Conservation (phyloP, 257 asterid species). For the Marsdenia floribunda region DNA sequence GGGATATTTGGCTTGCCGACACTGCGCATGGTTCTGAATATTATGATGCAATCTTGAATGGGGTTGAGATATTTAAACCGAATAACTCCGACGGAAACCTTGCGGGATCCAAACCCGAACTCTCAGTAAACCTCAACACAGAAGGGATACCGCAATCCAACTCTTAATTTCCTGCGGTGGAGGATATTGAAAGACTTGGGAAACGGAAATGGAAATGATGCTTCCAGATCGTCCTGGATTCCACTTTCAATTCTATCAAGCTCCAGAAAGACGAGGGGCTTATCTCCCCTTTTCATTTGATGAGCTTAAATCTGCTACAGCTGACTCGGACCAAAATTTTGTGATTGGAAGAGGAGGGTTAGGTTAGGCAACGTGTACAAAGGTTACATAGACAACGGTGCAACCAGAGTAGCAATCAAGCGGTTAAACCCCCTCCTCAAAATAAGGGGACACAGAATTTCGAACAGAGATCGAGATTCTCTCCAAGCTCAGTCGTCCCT, state of each 20-base stretch:
- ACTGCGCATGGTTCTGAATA: neutral
- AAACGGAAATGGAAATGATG: neutral
- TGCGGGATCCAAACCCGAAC: slow-evolving; percentile 42
- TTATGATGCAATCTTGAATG: slow-evolving; percentile 39
- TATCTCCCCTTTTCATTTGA: slow-evolving; percentile 36
- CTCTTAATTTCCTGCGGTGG: slow-evolving; percentile 23
- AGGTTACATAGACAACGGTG: neutral
- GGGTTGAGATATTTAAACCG: slow-evolving; percentile 55
- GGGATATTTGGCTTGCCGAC: slow-evolving; percentile 23
- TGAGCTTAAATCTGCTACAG: slow-evolving; percentile 43
- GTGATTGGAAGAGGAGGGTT: slow-evolving; percentile 56
- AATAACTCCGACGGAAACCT: slow-evolving; percentile 26
- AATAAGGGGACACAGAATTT: slow-evolving; percentile 52
- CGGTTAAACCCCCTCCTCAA: neutral
- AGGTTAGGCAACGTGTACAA: slow-evolving; percentile 59
- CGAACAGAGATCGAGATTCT: slow-evolving; percentile 57
- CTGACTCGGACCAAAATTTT: slow-evolving; percentile 32
- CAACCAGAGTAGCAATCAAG: neutral
- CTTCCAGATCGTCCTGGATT: slow-evolving; percentile 33
- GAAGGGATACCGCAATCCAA: no score
- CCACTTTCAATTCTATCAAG: slow-evolving; percentile 25
- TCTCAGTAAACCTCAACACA: neutral
- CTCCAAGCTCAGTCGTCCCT: slow-evolving; percentile 48
- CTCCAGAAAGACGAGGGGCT: slow-evolving; percentile 24
- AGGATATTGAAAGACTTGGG: slow-evolving; percentile 25